A percentile compares a stretch with the other conserved stretches of the same genome.
These are phyloP conservation scores for Lodderomyces beijingensis DNA, from an alignment of 1,139 yeast species.

Conservation along the genomic window DNA sequence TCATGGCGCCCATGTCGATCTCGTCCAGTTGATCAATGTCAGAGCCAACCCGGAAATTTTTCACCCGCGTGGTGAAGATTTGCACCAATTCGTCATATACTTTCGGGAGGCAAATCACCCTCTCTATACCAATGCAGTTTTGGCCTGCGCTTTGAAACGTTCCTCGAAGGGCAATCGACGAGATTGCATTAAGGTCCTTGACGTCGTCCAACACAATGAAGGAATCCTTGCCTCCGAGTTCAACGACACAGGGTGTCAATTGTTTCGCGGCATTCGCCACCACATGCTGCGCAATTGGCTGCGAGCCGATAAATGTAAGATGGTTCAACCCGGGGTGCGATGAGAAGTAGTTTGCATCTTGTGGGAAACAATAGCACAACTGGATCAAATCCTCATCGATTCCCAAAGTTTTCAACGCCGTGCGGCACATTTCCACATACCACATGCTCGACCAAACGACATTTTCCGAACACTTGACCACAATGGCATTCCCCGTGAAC, in stretches of 20 bases:
- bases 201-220: slow-evolving; percentile 77
- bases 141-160: slow-evolving; percentile 97
- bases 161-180: slow-evolving; percentile 87
- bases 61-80: slow-evolving; percentile 55
- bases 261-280: slow-evolving; percentile 75
- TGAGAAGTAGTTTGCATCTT: slow-evolving; percentile 80
- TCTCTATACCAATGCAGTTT: slow-evolving; percentile 93
- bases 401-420: slow-evolving; percentile 68
- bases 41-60: slow-evolving; percentile 71
- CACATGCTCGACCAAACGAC: slow-evolving; percentile 92
- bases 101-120: slow-evolving; percentile 73
- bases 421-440: slow-evolving; percentile 64
- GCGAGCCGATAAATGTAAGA: slow-evolving; percentile 93
- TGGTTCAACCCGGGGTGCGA: slow-evolving; percentile 80
- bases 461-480: slow-evolving; percentile 90
- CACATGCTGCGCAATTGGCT: slow-evolving; percentile 87
- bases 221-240: slow-evolving; percentile 94
- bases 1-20: slow-evolving; percentile 95
- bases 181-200: slow-evolving; percentile 50
- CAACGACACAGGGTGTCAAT: slow-evolving; percentile 90
- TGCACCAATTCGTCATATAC: slow-evolving; percentile 60
- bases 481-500: slow-evolving; percentile 86
- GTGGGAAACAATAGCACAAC: slow-evolving; percentile 72
- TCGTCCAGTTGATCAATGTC: slow-evolving; percentile 86
- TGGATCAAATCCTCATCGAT: slow-evolving; percentile 81